Evolutionary conservation across 2,329 filamentous ascomycete species (phyloP), one percentile per base, ranked within the genome.

Genomic region (Cercospora beticola): DNA sequence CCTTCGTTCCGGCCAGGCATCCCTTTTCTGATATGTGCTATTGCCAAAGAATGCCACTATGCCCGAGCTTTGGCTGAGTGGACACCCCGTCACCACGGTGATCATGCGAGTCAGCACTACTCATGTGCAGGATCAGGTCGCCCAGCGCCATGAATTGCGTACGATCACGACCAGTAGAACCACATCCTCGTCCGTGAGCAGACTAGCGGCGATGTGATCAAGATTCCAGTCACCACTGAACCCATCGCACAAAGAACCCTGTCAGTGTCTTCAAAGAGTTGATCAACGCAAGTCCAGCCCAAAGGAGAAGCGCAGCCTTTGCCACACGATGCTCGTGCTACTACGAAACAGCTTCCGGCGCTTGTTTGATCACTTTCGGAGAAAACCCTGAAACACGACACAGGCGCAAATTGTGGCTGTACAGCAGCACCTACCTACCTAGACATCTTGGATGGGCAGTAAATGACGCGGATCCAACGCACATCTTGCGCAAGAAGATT

Each of bases 271-370:
- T 30, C 16, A 43, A 30, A 30, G 43, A 46, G 12, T 14, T 26
- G 36, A 62, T 49, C 36, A 52, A 30, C 28, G 60, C 60, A 31
- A 46, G 18, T 49, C 23, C 36, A 52, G 36, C 40, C 40, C 36
- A 52, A 62, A 18, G 43, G n/a, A 46, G 36, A 62, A 62, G 36
- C 23, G 28, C 26, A 62, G 21, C 43, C 28, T 26, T 62, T 31
- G 60, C 60, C 60, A 52, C 60, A 49, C 40, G 36, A 62, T 62
- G 36, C n/a, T 62, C n/a, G 60, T 62, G 36, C 60, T 8, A 49
- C 60, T 23, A 21, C 43, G 36, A 31, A n/a, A 26, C 60, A 52
- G 21, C 16, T 49, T 26, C 60, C 21, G 60, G 40, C 60, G 40
- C 60, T 31, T 62, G 60, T 52, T 62, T 31, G 26, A 28, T n/a